These are phyloP conservation scores for Cytospora piceicola DNA, from an alignment of 2,329 filamentous ascomycete genomes.

Conservation along the genomic window DNA sequence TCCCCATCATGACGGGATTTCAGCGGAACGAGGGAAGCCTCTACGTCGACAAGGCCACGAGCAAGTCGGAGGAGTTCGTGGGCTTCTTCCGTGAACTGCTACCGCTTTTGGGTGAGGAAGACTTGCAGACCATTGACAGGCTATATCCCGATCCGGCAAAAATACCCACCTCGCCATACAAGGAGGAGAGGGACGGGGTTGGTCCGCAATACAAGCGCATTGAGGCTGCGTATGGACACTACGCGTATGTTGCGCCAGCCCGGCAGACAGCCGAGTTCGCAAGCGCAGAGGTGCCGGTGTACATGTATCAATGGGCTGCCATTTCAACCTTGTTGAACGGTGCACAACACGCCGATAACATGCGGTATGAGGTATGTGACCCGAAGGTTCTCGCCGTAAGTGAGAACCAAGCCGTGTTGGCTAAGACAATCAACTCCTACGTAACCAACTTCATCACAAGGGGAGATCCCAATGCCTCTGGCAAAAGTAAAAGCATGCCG, in stretches of 20 bases:
- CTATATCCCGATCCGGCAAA: slow-evolving; percentile 47
- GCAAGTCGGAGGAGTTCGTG: slow-evolving; percentile 40
- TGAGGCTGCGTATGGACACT: slow-evolving; percentile 58
- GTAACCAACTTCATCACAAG: slow-evolving; percentile 52
- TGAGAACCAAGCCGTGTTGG: slow-evolving; percentile 45
- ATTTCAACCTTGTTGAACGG: slow-evolving; percentile 48
- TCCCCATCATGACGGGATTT: slow-evolving; percentile 49
- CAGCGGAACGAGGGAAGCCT: slow-evolving; percentile 49
- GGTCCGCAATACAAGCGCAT: slow-evolving; percentile 58
- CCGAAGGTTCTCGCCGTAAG: slow-evolving; percentile 42
- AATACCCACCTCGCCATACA: slow-evolving; percentile 41
- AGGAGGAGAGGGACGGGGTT: slow-evolving; percentile 45
- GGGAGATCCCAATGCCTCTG: slow-evolving; percentile 49
- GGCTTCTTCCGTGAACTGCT: slow-evolving; percentile 45
- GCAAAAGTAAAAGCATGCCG: slow-evolving; percentile 37
- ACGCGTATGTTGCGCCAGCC: slow-evolving; percentile 57
- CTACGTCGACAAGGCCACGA: slow-evolving; percentile 46
- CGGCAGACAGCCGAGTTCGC: slow-evolving; percentile 52
- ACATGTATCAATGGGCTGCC: slow-evolving; percentile 59
- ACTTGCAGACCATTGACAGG: slow-evolving; percentile 41
- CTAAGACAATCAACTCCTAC: slow-evolving; percentile 50
- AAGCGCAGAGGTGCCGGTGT: slow-evolving; percentile 44
- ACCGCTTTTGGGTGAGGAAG: slow-evolving; percentile 42
- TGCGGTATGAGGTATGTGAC: slow-evolving; percentile 51
- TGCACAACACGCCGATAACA: slow-evolving; percentile 53